Base-by-base conservation (phyloP, 257 asterid genomes). In the Plantago ovata region DNA sequence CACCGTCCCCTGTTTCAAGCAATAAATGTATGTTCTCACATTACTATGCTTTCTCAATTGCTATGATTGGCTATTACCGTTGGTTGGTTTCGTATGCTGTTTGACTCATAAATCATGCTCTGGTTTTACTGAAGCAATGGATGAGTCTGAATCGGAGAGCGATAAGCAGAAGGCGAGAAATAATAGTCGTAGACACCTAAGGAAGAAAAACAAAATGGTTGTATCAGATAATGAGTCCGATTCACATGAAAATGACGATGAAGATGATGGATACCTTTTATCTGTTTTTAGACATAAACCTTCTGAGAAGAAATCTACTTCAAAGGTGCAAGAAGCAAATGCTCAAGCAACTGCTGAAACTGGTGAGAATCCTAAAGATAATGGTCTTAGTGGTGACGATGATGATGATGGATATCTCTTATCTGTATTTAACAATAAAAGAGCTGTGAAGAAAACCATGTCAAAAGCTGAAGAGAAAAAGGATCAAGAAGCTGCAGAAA, bases 181-280 rank as follows among this genome's bases (percentile, higher is more conserved):
- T 23, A 75, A 62, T 33, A 65, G 20, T 53, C 57, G 67, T 20
- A 70, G 68, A 61, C 67, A 43, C 49, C 80, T 48, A 48, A 78
- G 65, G 76, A 81, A 75, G 75, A 87, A 68, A 70, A 48, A 21
- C 63, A 72, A 58, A 73, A 64, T 74, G 59, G 57, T 74, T 32
- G 83, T 81, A 62, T 85, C 96, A 14, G 94, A 85, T 48, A 63
- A 52, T 51, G 84, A 77, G 47, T 61, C 63, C 11, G 60, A 66
- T 54, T 61, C 75, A 62, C 78, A 38, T 38, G 78, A 70, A 65
- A 65, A 54, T 44, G 80, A 63, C 64, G 82, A 81, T 63, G 81
- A 69, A 24, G 87, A 77, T 63, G 36, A 28, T 28, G 36, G 36
- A 39, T 64, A 12, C 62, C 54, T 58, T 63, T 68, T 82, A 55